A percentile compares a stretch with the other conserved stretches of the same genome.
Evolutionary conservation across 1,284 basidiomycete genomes (phyloP).

Genomic region (Naganishia cerealis): DNA sequence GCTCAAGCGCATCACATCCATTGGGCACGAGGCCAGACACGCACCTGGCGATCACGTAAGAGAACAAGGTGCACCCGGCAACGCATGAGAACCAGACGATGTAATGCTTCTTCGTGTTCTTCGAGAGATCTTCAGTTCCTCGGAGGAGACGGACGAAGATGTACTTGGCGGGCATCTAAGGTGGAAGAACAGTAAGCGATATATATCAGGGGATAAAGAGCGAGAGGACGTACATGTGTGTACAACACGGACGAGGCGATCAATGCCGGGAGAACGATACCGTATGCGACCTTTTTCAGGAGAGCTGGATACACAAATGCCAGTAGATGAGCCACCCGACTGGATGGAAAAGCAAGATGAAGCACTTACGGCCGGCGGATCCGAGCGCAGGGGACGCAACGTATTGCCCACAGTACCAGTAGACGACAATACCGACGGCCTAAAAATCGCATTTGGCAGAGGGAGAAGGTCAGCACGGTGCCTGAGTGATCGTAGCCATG

Average conservation of each 20-base stretch:
- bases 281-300: conserved; percentile 47
- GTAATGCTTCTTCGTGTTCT: conserved; percentile 42
- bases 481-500: no score
- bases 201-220: no score
- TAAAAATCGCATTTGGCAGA: not conserved
- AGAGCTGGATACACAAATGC: conserved; percentile 14
- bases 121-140: conserved; percentile 42
- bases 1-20: no score
- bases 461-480: no score
- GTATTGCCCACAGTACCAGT: conserved; percentile 37
- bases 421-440: conserved; percentile 31
- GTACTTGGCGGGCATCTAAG: conserved; percentile 41
- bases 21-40: no score
- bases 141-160: conserved; percentile 43
- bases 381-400: conserved; percentile 45
- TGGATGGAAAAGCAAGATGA: not conserved
- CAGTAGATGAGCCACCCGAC: no score
- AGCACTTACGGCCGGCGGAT: conserved; percentile 36
- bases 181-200: not conserved
- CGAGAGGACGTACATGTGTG: conserved; percentile 39
- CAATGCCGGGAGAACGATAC: conserved; percentile 49
- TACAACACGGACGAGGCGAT: conserved; percentile 43
- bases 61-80: conserved; percentile 36
- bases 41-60: conserved; percentile 42
- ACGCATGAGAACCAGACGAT: conserved; percentile 40